Percentiles rank a stretch among this genome's conserved stretches.
phyloP scores from a whole-genome alignment of 306 rosid species.

The Albizia julibrissin region DNA sequence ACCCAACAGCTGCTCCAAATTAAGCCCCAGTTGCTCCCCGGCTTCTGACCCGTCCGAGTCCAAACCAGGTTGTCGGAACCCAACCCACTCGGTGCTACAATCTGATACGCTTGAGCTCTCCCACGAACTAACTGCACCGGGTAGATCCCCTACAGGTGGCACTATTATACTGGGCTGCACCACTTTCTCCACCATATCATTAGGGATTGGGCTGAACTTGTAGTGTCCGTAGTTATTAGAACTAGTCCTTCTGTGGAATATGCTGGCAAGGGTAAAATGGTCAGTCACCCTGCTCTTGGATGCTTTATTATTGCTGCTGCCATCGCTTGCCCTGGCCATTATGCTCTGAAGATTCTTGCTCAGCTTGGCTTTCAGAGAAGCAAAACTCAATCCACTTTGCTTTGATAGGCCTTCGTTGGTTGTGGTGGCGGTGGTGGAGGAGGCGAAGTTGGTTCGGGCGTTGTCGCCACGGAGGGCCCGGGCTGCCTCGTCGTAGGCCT shows the following conservation, averaged over 20 bases:
- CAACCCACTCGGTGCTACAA: slow-evolving; percentile 60
- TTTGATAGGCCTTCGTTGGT: slow-evolving; percentile 22
- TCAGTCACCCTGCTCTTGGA: slow-evolving; percentile 87
- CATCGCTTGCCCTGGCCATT: slow-evolving; percentile 61
- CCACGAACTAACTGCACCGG: slow-evolving; percentile 38
- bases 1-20: slow-evolving; percentile 59
- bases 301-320: slow-evolving; percentile 28
- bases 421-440: neutral
- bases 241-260: slow-evolving; percentile 53
- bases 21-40: slow-evolving; percentile 48
- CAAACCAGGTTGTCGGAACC: slow-evolving; percentile 52
- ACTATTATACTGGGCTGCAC: slow-evolving; percentile 91
- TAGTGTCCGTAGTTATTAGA: neutral
- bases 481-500: slow-evolving; percentile 91
- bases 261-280: slow-evolving; percentile 78
- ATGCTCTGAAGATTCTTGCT: slow-evolving; percentile 82
- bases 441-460: slow-evolving; percentile 76
- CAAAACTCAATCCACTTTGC: slow-evolving; percentile 56
- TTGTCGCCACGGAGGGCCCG: slow-evolving; percentile 77
- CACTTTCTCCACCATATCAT: slow-evolving; percentile 41
- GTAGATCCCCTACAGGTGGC: slow-evolving; percentile 43
- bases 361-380: slow-evolving; percentile 72
- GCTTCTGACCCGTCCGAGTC: slow-evolving; percentile 62
- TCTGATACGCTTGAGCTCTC: slow-evolving; percentile 62
- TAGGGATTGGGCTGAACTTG: neutral